Conservation (phyloP, 345 rosid species). For the Rubroshorea leprosula region DNA sequence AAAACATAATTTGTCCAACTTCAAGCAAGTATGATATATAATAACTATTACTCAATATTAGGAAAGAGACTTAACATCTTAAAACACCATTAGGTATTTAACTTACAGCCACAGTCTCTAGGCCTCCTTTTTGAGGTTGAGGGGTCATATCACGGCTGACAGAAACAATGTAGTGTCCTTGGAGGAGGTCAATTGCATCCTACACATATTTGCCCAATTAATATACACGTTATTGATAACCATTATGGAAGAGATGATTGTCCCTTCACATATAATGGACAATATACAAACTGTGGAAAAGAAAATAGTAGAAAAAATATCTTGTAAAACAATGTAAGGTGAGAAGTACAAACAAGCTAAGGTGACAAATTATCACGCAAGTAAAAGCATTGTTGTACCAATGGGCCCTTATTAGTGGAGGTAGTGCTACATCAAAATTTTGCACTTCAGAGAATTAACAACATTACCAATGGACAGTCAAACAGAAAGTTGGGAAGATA, state of each 20-base stretch:
- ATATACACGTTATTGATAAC: background rate
- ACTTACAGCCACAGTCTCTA: slow-evolving; percentile 85
- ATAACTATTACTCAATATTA: slow-evolving; percentile 3
- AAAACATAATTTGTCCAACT: background rate
- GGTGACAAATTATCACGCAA: background rate
- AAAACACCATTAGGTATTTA: background rate
- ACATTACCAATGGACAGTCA: no score
- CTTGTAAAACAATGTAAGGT: background rate
- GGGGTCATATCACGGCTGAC: slow-evolving; percentile 64
- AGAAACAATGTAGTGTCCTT: slow-evolving; percentile 81
- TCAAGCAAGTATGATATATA: background rate
- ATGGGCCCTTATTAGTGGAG: no score
- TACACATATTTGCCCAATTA: slow-evolving; percentile 12
- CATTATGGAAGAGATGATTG: background rate
- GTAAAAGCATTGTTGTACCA: no score
- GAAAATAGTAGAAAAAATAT: background rate
- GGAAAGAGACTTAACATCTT: background rate
- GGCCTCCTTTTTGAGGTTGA: slow-evolving; percentile 55
- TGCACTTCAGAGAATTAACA: no score
- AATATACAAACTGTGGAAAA: background rate
- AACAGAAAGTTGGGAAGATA: no score
- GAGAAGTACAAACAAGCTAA: background rate
- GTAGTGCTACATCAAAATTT: no score
- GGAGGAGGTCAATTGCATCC: slow-evolving; percentile 88
- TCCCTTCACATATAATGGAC: slow-evolving; percentile 1